A percentile compares a stretch with the other conserved stretches of the same genome.
Evolutionary conservation across 1,284 basidiomycete species (phyloP).

Genomic region (Melampsora medusae): DNA sequence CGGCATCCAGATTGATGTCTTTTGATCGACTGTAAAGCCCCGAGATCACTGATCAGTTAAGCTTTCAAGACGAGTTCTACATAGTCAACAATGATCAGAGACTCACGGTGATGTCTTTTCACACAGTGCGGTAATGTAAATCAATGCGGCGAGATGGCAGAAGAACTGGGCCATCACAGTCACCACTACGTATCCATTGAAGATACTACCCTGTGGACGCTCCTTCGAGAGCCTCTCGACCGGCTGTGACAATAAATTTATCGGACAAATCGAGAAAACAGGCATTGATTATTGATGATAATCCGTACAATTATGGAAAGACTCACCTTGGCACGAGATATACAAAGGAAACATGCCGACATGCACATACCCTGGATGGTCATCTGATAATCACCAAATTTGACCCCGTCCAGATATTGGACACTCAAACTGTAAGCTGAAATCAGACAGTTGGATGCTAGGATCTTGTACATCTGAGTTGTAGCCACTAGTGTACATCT

Average conservation of each 20-base stretch:
- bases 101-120: constrained; percentile 74
- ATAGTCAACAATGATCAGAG: not conserved
- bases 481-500: constrained; percentile 94
- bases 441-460: constrained; percentile 91
- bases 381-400: constrained; percentile 81
- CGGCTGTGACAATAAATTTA: constrained; percentile 61
- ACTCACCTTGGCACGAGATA: constrained; percentile 86
- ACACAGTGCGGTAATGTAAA: constrained; percentile 84
- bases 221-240: constrained; percentile 87
- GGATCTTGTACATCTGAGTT: constrained; percentile 98
- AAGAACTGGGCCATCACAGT: constrained; percentile 88
- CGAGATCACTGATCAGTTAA: not conserved
- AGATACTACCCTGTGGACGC: constrained; percentile 86
- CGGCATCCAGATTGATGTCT: constrained; percentile 78
- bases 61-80: not conserved
- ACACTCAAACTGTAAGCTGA: constrained; percentile 93
- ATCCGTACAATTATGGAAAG: not conserved
- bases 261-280: constrained; percentile 8
- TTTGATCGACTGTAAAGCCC: constrained; percentile 63
- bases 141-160: constrained; percentile 77
- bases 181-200: constrained; percentile 87
- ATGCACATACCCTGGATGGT: constrained; percentile 69
- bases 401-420: constrained; percentile 93
- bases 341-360: constrained; percentile 94
- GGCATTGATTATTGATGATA: constrained; percentile 30